Base-by-base conservation (phyloP, 2,329 filamentous ascomycete species). In the Coleophoma eucalyptorum region DNA sequence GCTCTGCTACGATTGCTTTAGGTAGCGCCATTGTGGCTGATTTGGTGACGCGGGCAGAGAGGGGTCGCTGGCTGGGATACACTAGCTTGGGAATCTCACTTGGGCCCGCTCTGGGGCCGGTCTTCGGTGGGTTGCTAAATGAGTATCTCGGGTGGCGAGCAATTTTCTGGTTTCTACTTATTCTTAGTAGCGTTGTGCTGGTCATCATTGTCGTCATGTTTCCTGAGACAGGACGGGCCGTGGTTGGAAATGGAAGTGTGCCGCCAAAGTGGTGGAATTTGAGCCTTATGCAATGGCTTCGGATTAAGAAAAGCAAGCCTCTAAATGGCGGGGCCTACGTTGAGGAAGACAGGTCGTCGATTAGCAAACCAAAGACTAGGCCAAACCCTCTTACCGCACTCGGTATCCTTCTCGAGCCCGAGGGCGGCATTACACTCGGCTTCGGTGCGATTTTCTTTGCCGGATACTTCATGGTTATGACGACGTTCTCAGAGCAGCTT, bases 1-100 rank as follows among this genome's bases (percentile, higher is more conserved):
- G 70, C 52, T 74, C 70, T 50, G 72, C 72, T 0, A 77, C 84
- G 0, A 71, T 89, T 5, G 83, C 87, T 0, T 72, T 92, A 0
- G 80, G 79, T 0, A 84, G 79, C 49, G 87, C 81, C 2, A 80
- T 89, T 2, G 78, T 90, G 8, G 83, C 84, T 0, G 88, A 92
- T 57, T 75, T 90, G 4, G 75, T 82, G 0, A 81, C 84, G 0
- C 80, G 77, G 34, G 76, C 78, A 0, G 85, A 91, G 64, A 73
- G 88, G 58, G 88, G 87, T 2, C 78, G 77, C 49, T 90, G 86
- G 62, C 84, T 90, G 69, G 85, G 80, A 44, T 77, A 82, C 53
- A 79, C 81, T 16, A 79, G 4, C 81, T 85, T 60, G 81, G 81
- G 42, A 13, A 40, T 42, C 41, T 34, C 43, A 5, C 58, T 74